phyloP scores from a whole-genome alignment of 352 stramenopile genomes.

The Aphanomyces invadans region DNA sequence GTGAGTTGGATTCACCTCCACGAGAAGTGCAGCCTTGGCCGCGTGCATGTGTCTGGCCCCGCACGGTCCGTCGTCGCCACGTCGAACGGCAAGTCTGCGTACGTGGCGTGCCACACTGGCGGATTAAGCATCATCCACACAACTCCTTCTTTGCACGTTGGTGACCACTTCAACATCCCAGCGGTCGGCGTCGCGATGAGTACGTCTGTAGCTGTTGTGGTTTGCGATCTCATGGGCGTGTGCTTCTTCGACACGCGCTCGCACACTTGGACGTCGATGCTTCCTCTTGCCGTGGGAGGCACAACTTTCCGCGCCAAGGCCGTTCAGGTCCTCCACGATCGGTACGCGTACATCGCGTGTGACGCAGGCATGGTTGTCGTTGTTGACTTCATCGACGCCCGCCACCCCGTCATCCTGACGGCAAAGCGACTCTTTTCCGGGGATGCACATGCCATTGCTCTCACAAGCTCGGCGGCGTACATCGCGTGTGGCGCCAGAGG shows the following conservation, averaged over 20 bases:
- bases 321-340: slow-evolving; percentile 12
- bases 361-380: slow-evolving; percentile 12
- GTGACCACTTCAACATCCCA: neutral
- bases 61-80: slow-evolving; percentile 6
- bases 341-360: slow-evolving; percentile 22
- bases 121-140: slow-evolving; percentile 6
- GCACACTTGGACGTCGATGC: slow-evolving; percentile 16
- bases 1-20: slow-evolving; percentile 12
- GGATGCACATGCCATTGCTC: slow-evolving; percentile 13
- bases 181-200: slow-evolving; percentile 9
- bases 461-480: neutral
- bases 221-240: slow-evolving; percentile 9
- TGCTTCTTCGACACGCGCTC: slow-evolving; percentile 22
- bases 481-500: slow-evolving; percentile 21
- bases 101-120: slow-evolving; percentile 22
- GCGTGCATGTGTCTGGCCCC: slow-evolving; percentile 4
- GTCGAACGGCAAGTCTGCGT: slow-evolving; percentile 18
- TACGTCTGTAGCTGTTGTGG: slow-evolving; percentile 19
- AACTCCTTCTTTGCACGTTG: neutral
- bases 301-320: slow-evolving; percentile 2
- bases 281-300: neutral
- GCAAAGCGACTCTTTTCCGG: slow-evolving; percentile 10
- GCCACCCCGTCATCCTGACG: neutral
- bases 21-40: neutral
- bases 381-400: slow-evolving; percentile 16